Percentiles rank a stretch among this genome's conserved stretches.
phyloP scores from a whole-genome alignment of 1,284 basidiomycete species.

The Malassezia equina region DNA sequence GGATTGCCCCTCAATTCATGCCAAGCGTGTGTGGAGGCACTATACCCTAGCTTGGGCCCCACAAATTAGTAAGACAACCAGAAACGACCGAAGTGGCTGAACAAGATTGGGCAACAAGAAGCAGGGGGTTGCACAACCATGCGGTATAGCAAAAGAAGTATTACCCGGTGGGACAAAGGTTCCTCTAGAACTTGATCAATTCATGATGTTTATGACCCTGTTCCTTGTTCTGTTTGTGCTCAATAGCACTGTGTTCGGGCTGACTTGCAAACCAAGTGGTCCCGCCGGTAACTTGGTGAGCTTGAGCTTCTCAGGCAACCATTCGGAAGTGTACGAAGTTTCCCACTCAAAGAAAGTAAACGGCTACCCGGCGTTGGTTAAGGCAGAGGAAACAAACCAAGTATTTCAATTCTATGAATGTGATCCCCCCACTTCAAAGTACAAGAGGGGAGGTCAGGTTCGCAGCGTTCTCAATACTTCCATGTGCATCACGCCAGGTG shows the following conservation, averaged over 20 bases:
- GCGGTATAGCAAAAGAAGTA: not conserved
- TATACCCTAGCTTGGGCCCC: not conserved
- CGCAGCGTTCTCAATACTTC: not conserved
- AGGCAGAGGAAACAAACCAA: not conserved
- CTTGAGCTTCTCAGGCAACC: not conserved
- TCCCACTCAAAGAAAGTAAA: not conserved
- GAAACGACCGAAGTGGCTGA: not conserved
- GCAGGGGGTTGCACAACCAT: not conserved
- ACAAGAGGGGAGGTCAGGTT: conserved; percentile 6
- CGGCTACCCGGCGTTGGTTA: conserved; percentile 1
- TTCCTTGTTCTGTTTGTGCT: not conserved
- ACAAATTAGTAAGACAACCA: not conserved
- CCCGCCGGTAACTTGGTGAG: not conserved
- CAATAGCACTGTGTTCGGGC: not conserved
- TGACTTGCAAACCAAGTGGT: not conserved
- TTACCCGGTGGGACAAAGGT: not conserved
- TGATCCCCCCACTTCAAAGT: not conserved
- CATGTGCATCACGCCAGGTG: conserved; percentile 6
- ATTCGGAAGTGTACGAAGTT: not conserved
- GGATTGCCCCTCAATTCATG: not conserved
- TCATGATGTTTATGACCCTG: not conserved
- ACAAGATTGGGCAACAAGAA: not conserved
- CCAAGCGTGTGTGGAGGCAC: not conserved
- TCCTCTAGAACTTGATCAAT: not conserved
- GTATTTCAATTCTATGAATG: conserved; percentile 5